A percentile compares a stretch with the other conserved stretches of the same genome.
These are phyloP conservation scores for Huiozyma sinensis DNA, from an alignment of 805 yeast species.

Conservation along the genomic window DNA sequence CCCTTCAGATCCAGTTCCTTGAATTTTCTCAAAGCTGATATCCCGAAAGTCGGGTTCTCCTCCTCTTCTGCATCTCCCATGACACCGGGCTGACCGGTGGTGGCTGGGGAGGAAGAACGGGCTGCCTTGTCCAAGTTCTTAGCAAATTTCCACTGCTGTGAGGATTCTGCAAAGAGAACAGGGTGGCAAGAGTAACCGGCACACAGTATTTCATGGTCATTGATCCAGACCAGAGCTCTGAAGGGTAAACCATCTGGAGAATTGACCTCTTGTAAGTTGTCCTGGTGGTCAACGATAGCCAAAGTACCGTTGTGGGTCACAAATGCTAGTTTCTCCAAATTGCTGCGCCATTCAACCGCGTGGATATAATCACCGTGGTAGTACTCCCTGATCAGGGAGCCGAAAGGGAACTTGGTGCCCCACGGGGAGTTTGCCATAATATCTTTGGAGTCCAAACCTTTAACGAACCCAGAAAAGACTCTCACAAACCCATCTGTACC, in stretches of 20 bases:
- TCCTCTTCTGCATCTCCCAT: slow-evolving; percentile 43
- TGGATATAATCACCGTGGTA: slow-evolving; percentile 88
- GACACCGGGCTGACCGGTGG: slow-evolving; percentile 5
- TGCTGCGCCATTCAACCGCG: slow-evolving; percentile 75
- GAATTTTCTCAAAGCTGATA: slow-evolving; percentile 84
- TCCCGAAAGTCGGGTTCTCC: slow-evolving; percentile 41
- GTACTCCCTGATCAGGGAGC: slow-evolving; percentile 46
- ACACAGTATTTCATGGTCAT: slow-evolving; percentile 58
- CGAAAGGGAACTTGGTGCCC: slow-evolving; percentile 95
- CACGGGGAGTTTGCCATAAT: slow-evolving; percentile 51
- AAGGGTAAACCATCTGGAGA: slow-evolving; percentile 55
- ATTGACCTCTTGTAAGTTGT: slow-evolving; percentile 14
- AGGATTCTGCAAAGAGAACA: slow-evolving; percentile 65
- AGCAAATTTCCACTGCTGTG: slow-evolving; percentile 51
- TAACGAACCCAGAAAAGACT: slow-evolving; percentile 80
- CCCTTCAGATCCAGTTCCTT: slow-evolving; percentile 94
- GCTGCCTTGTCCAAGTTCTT: slow-evolving; percentile 45
- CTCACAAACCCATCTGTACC: slow-evolving; percentile 90
- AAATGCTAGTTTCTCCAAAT: slow-evolving; percentile 67
- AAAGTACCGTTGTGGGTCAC: slow-evolving; percentile 83
- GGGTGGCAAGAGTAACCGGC: slow-evolving; percentile 94
- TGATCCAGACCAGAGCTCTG: slow-evolving; percentile 59
- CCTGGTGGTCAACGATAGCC: slow-evolving; percentile 54
- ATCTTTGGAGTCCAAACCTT: slow-evolving; percentile 69
- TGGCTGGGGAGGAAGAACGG: not conserved